Evolutionary conservation across 1,284 basidiomycete species (phyloP).

Genomic region (Lentinus polychrous): DNA sequence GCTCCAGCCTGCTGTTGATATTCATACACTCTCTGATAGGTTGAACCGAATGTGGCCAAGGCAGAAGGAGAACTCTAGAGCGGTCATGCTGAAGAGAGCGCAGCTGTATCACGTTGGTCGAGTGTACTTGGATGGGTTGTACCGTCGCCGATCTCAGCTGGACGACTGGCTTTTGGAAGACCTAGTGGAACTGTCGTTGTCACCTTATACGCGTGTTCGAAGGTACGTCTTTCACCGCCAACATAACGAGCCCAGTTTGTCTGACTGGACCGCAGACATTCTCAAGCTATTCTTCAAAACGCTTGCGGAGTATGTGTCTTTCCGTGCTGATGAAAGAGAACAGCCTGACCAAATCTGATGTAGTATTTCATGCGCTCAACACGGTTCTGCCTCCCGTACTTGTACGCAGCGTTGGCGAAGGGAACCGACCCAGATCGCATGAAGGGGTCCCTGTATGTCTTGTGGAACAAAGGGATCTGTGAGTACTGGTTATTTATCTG

Average conservation of each 20-base stretch:
- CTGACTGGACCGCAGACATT: conserved; percentile 40
- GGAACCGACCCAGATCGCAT: conserved; percentile 88
- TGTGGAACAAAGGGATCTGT: conserved; percentile 76
- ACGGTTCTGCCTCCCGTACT: conserved; percentile 60
- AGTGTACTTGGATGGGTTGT: conserved; percentile 73
- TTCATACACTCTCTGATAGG: conserved; percentile 28
- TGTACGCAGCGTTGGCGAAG: conserved; percentile 69
- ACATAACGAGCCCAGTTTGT: not conserved
- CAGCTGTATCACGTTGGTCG: conserved; percentile 70
- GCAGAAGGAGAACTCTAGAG: conserved; percentile 70
- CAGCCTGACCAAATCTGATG: conserved; percentile 3
- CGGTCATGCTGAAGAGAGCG: conserved; percentile 76
- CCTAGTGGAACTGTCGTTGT: conserved; percentile 80
- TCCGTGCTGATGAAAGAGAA: conserved; percentile 8
- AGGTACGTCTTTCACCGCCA: conserved; percentile 34
- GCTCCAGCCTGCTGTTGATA: conserved; percentile 7
- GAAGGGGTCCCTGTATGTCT: conserved; percentile 90
- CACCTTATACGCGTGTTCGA: conserved; percentile 77
- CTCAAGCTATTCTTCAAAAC: conserved; percentile 66
- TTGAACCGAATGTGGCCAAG: conserved; percentile 61
- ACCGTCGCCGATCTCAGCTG: conserved; percentile 72
- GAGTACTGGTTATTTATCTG: conserved; percentile 14
- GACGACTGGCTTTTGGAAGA: conserved; percentile 79
- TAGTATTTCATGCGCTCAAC: conserved; percentile 83
- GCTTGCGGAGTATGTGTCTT: conserved; percentile 50